Evolutionary conservation across 768 basidiomycete genomes (phyloP).

Genomic region (Cubamyces lactineus): DNA sequence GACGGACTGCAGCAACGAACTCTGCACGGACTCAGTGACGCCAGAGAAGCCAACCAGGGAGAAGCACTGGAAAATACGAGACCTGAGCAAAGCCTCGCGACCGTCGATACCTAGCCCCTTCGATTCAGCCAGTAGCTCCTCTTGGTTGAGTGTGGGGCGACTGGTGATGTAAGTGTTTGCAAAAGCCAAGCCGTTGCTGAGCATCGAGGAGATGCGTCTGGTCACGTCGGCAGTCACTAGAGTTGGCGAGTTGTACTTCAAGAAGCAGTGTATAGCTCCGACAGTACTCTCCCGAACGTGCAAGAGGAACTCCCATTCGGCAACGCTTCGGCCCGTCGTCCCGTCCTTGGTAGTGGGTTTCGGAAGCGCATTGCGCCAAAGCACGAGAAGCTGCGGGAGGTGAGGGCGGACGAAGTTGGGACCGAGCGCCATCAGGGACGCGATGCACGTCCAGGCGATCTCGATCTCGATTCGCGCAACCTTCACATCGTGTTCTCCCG

Average conservation of each 20-base stretch:
- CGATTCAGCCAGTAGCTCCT: conserved; percentile 36
- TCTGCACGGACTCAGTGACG: conserved; percentile 83
- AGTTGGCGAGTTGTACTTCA: conserved; percentile 73
- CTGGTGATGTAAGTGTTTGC: conserved; percentile 80
- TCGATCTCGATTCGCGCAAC: conserved; percentile 85
- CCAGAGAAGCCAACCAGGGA: conserved; percentile 75
- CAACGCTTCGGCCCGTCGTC: conserved; percentile 58
- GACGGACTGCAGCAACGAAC: conserved; percentile 76
- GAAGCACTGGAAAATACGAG: conserved; percentile 90
- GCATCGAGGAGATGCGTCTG: conserved; percentile 80
- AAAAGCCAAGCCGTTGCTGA: conserved; percentile 90
- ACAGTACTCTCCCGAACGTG: conserved; percentile 90
- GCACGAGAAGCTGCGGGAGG: conserved; percentile 88
- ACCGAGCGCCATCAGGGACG: conserved; percentile 88
- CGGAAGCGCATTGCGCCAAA: conserved; percentile 97
- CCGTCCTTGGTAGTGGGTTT: conserved; percentile 92
- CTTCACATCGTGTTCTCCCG: conserved; percentile 87
- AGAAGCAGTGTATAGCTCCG: conserved; percentile 85
- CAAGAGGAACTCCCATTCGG: conserved; percentile 91
- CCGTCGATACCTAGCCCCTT: conserved; percentile 66
- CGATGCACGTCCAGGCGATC: conserved; percentile 92
- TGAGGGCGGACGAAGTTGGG: conserved; percentile 94
- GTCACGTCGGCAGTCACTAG: conserved; percentile 91
- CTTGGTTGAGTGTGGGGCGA: conserved; percentile 65
- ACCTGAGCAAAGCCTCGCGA: conserved; percentile 81